Evolutionary conservation across 208 protist species (phyloP), one percentile per base, ranked within the genome.

Genomic region (Chromosphaera perkinsii): DNA sequence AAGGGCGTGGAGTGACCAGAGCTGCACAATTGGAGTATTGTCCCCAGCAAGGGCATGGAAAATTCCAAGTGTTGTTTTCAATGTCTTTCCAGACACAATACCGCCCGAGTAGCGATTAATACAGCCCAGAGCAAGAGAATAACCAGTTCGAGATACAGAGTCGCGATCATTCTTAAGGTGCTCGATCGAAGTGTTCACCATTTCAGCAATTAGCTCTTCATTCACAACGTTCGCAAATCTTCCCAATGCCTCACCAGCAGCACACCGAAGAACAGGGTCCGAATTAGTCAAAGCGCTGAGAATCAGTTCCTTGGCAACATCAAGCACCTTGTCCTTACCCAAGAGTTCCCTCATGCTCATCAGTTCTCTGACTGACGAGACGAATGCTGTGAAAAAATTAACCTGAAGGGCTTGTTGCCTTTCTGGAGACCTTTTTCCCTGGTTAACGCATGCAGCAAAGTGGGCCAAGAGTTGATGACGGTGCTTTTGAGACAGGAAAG

Each of bases 1-100:
- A 12, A 39, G 55, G 17, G 55, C 36, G 0, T 54, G 49, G n/a
- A 54, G 49, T 24, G 54, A n/a, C 17, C n/a, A 42, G 12, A 60
- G 10, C 54, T 60, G 47, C 17, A 66, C 59, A 29, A 35, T 66
- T 12, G 43, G 47, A 17, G 22, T 66, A 39, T n/a, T 51, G 42
- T 49, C 59, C 10, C 20, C 20, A 17, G 47, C 14, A 12, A 66
- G 59, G 12, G 43, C 59, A 66, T 49, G 55, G 14, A 66, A 26
- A 58, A 56, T 66, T 17, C 39, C 47, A 27, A 66, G 17, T 0
- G 24, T 35, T 31, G 14, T 17, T 59, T 66, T 20, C 40, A 58
- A 17, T 22, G 33, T 22, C 40, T 57, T 51, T 22, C 47, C 40
- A 12, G 43, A 26, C 40, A 56, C 59, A 51, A 60, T n/a, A 20